Evolutionary conservation across 2,329 filamentous ascomycete species (phyloP), one percentile per base, ranked within the genome.

Genomic region (Uncinocarpus reesii): DNA sequence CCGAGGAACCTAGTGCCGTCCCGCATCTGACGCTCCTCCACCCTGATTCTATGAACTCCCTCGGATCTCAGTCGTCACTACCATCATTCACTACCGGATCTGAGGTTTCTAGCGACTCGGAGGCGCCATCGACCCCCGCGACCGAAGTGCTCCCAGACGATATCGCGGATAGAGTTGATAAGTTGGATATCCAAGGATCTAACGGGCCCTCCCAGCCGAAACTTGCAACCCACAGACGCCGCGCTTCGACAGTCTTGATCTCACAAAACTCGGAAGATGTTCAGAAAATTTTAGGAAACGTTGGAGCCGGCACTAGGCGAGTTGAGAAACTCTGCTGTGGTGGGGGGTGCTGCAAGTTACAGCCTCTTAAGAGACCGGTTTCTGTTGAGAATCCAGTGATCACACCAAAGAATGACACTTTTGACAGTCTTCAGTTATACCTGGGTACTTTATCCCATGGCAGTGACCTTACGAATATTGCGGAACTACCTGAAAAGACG

Each of bases 341-440:
- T 34, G 79, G 79, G 51, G 79, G 79, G 49, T 82, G 79, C 62
- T 82, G 79, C 62, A 72, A 78, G 60, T 67, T 78, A 50, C 72
- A 79, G 59, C 72, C 73, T 26, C 59, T 81, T 57, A 70, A 70
- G 32, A 63, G 71, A 5, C 65, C 74, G 50, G 58, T 61, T 7
- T 63, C 65, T 3, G 61, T 68, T 6, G 62, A 68, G 34, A 64
- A 71, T 35, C 72, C 76, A 2, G 70, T 82, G 45, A 65, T 68
- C 29, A 63, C 72, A 2, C 89, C 90, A 1, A 80, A 92, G 64
- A 96, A 94, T 59, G 77, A 83, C 51, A 92, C 92, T 13, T 98
- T 85, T 70, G 76, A 79, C 48, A 86, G 83, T 52, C 75, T 98
- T 42, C 74, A 81, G 45, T 75, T 96, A 56, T 84, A 83, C 58